Evolutionary conservation across 805 yeast species (phyloP).

Genomic region (Schizosaccharomyces cryophilus): DNA sequence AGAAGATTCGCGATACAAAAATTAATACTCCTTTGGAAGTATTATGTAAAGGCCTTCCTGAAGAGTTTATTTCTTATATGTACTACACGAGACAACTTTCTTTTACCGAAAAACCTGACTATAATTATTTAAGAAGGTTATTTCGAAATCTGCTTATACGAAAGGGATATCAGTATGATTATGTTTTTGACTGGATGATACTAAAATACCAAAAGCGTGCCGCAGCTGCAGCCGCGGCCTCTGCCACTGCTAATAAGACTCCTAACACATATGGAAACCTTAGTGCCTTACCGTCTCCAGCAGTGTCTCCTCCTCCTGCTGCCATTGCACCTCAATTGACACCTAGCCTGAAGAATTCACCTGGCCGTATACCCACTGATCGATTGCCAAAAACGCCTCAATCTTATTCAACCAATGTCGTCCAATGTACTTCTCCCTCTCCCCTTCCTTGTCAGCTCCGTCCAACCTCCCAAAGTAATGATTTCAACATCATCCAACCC

Average conservation of each 20-base stretch:
- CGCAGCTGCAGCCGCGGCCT: background rate
- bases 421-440: background rate
- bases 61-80: slow-evolving; percentile 69
- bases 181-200: slow-evolving; percentile 90
- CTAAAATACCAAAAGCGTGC: slow-evolving; percentile 27
- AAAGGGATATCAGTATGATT: slow-evolving; percentile 77
- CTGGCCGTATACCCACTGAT: background rate
- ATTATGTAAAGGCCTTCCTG: slow-evolving; percentile 75
- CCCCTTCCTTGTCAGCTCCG: background rate
- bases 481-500: background rate
- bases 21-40: slow-evolving; percentile 69
- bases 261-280: background rate
- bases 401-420: background rate
- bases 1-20: slow-evolving; percentile 84
- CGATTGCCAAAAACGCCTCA: background rate
- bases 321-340: background rate
- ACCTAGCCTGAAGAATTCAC: background rate
- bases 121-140: slow-evolving; percentile 61
- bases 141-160: slow-evolving; percentile 72
- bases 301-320: background rate
- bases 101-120: slow-evolving; percentile 92
- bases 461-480: background rate
- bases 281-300: background rate
- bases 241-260: background rate
- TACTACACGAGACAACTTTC: slow-evolving; percentile 71